Evolutionary conservation across 148 eudicot genomes (phyloP).

Genomic region (Rhododendron simsii): DNA sequence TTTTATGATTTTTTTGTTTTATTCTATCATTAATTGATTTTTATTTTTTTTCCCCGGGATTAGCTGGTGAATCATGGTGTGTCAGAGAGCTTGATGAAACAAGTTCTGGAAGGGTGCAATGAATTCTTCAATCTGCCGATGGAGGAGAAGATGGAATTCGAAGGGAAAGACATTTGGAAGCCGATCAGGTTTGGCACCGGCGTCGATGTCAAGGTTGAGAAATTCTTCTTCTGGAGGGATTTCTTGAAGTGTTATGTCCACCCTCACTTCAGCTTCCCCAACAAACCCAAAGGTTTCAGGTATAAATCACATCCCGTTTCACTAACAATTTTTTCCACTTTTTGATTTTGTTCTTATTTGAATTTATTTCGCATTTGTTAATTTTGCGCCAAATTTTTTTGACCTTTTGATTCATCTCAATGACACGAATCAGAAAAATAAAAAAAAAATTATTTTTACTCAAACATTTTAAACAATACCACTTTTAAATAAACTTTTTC

Average conservation of each 20-base stretch:
- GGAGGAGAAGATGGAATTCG: conserved; percentile 42
- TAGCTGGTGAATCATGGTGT: conserved; percentile 64
- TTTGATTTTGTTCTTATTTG: too few relatives aligned
- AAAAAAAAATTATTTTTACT: too few relatives aligned
- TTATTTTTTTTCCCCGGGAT: neutral
- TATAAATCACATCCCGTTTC: conserved; percentile 4
- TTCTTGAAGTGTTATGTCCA: conserved; percentile 35
- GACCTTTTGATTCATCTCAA: too few relatives aligned
- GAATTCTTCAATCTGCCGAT: conserved; percentile 43
- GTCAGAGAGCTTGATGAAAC: conserved; percentile 33
- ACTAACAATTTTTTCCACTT: too few relatives aligned
- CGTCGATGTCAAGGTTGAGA: conserved; percentile 23
- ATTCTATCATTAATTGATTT: neutral
- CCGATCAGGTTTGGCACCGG: conserved; percentile 43
- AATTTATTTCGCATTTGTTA: too few relatives aligned
- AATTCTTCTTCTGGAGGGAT: conserved; percentile 32
- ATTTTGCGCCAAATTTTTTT: too few relatives aligned
- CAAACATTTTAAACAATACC: too few relatives aligned
- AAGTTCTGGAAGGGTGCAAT: conserved; percentile 23
- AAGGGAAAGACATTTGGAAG: conserved; percentile 32
- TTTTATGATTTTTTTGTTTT: neutral
- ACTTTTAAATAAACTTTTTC: too few relatives aligned
- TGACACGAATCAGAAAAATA: too few relatives aligned
- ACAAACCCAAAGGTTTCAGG: conserved; percentile 28
- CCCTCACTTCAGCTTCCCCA: conserved; percentile 37